Evolutionary conservation across 148 eudicot species (phyloP), one percentile per base, ranked within the genome.

Genomic region (Chenopodium album): DNA sequence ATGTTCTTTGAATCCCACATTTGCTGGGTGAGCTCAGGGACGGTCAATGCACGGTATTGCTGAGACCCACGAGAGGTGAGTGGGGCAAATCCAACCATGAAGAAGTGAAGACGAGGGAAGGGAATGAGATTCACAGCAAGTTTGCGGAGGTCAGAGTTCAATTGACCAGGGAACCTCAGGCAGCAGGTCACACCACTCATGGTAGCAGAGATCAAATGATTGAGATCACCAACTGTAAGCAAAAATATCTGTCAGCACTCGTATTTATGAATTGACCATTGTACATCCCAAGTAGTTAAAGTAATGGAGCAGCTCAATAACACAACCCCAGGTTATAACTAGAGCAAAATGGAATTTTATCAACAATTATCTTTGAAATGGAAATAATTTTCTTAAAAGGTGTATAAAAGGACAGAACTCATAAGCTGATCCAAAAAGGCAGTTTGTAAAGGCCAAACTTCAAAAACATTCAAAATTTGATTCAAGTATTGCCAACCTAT

Each of bases 1-100:
- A 88, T 88, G 89, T 88, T 88, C 87, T 86, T 86, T 31, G 90
- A 67, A 20, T 88, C 90, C 90, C 90, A 88, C 90, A 88, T 88
- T n/a, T 88, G 90, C 59, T 88, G 90, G 83, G 90, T 88, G 4
- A 88, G 89, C 84, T 88, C 90, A 2, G 90, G 90, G 63, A 88
- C 90, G 23, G 90, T 88, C 6, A 88, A 80, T 2, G 88, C 85
- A 0, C 90, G 85, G 80, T 88, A 88, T 34, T 84, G 87, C 80
- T 88, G 88, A 64, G 90, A 88, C 16, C 90, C 90, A 76, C 86
- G 86, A 31, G 90, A 88, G 63, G 90, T 88, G 6, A 88, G 83
- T 22, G 90, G 90, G 13, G 90, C 88, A 67, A 88, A 88, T 19
- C 88, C 90, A 22, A 88, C 90, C 90, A 87, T 87, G 87, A 88